Percentiles rank a stretch among this genome's conserved stretches.
These are phyloP conservation scores for Cyanidium caldarium DNA, from an alignment of 23 red algal species.

Conservation along the genomic window DNA sequence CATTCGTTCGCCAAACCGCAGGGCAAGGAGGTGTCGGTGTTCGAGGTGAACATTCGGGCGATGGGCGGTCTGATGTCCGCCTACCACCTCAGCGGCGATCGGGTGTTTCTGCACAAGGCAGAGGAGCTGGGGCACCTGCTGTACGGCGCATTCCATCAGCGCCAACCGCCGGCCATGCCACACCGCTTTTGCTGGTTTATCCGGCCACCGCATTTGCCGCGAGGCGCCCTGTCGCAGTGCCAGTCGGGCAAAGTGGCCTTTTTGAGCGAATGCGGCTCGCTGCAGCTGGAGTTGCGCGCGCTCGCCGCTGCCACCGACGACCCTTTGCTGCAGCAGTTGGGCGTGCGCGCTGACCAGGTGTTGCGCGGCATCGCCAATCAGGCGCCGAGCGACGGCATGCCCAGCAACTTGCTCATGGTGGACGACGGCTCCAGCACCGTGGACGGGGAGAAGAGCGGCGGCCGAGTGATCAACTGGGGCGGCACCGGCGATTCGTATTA, in stretches of 20 bases:
- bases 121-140: slow-evolving; percentile 25
- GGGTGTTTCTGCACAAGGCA: slow-evolving; percentile 23
- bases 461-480: background rate
- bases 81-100: slow-evolving; percentile 28
- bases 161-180: background rate
- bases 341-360: background rate
- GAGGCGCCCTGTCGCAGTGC: background rate
- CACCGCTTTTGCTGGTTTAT: background rate
- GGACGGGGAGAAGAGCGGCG: background rate
- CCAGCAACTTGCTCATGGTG: background rate
- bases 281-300: slow-evolving; percentile 1
- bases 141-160: slow-evolving; percentile 7
- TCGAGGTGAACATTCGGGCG: slow-evolving; percentile 48
- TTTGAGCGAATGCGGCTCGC: slow-evolving; percentile 1
- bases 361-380: background rate
- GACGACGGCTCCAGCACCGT: background rate
- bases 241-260: background rate
- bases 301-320: background rate
- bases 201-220: too few relatives aligned
- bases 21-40: slow-evolving; percentile 6
- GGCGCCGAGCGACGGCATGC: background rate
- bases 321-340: background rate
- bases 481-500: background rate
- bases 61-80: slow-evolving; percentile 35
- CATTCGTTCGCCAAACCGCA: slow-evolving; percentile 4